Evolutionary conservation across 169 alveolate genomes (phyloP), one percentile per base, ranked within the genome.

Genomic region (Theileria orientalis): DNA sequence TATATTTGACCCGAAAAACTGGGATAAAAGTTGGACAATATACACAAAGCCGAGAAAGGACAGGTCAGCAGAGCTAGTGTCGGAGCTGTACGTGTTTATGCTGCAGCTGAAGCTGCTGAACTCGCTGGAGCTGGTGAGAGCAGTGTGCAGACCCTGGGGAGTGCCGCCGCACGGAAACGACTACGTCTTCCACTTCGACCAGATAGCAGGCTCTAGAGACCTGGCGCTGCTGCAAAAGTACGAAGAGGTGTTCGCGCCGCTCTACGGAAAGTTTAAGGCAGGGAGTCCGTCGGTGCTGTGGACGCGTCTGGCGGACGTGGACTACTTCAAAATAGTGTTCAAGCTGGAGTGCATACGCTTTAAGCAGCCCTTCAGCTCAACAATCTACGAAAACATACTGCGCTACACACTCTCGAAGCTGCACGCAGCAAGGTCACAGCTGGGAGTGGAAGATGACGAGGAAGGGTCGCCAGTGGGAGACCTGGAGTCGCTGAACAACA

Each of bases 111-210:
- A 82, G 44, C 74, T 82, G 30, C 56, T 82, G 46, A 74, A 74
- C 41, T 64, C 89, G 16, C 80, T 82, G 27, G 89, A 74, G 9
- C 62, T 82, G 27, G 69, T 82, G 33, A 44, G 66, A 49, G 46
- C 89, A 23, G 85, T 82, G 37, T 82, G 89, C 30, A 66, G 63
- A 44, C 89, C 89, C 21, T 82, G 89, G 89, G 89, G 89, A 0
- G 69, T 77, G 25, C 78, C 71, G 7, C 89, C 84, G 29, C 52
- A 74, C 33, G 85, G 89, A 13, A 82, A 64, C 30, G 89, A 82
- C 56, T 82, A 64, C 42, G 79, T 72, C 0, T 82, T 57, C 49
- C 89, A 82, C 35, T 82, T 82, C 46, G 47, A 82, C 54, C 25
- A 72, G 30, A 82, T 82, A 16, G 74, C 83, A 8, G 73, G 68